Base-by-base conservation (phyloP, 805 yeast genomes). In the Ogataea pini region DNA sequence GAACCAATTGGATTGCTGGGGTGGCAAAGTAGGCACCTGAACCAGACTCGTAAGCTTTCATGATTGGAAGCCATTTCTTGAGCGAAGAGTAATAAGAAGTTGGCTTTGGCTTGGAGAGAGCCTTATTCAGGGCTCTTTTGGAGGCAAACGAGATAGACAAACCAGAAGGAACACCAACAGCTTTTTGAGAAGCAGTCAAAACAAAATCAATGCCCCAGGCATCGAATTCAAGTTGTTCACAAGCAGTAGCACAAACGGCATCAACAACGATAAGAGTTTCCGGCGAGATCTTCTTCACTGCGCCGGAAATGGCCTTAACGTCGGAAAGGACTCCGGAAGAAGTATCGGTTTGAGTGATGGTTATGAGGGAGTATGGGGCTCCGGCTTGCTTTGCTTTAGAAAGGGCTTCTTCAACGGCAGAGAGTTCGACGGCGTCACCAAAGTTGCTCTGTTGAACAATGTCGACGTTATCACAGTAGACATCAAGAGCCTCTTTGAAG, bases 271-370 rank as follows among this genome's bases (percentile, higher is more conserved):
- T 75, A 52, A 92, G 76, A 19, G 97, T 80, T 25, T 86, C 86
- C 46, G 98, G 97, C 3, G 89, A 79, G 1, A 75, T 70, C 53
- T 71, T 62, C 59, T 82, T 80, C 50, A 87, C 85, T n/a, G 83
- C 56, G 44, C 68, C 70, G 22, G 95, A 69, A 48, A 90, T 75
- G 14, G 73, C 71, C 62, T 79, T 73, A 53, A 92, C 83, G 61
- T 87, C 85, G 38, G 83, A 73, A 34, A 90, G 79, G 36, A 92
- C 96, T n/a, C 96, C 96, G 29, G 97, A 89, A 1, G 97, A 89
- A 38, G 98, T 94, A 68, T 94, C 99, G 32, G 94, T 97, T 60
- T 92, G 98, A 36, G 97, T 92, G 60, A 91, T 78, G 41, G 96
- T 89, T 58, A 92, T 76, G 45, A 87, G 77, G 54, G 78, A 65